Conservation (phyloP, 179 eudicot species). For the Spinacia oleracea region DNA sequence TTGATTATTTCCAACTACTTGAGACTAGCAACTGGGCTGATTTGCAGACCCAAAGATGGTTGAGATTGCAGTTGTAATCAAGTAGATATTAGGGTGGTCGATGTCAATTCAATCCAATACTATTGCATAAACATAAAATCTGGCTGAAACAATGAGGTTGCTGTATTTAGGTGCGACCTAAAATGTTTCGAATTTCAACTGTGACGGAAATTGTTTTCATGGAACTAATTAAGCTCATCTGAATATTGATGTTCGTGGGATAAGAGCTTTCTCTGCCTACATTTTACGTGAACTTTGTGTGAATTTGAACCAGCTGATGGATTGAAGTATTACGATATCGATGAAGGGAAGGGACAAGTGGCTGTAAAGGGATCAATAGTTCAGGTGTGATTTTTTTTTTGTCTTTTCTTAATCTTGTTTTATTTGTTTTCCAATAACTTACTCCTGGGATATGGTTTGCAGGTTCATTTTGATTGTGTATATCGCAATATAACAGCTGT, state of each 20-base stretch:
- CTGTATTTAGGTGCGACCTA: neutral
- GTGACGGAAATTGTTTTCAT: neutral
- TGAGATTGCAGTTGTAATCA: neutral
- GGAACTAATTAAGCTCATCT: neutral
- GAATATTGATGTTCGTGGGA: neutral
- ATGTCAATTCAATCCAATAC: neutral
- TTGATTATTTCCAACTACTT: neutral
- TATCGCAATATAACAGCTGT: slow-evolving; percentile 83
- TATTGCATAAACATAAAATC: neutral
- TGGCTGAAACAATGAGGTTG: neutral
- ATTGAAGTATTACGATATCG: slow-evolving; percentile 76
- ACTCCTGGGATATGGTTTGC: slow-evolving; percentile 10
- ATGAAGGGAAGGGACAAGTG: slow-evolving; percentile 76
- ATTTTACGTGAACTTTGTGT: slow-evolving; percentile 11
- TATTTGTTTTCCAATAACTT: slow-evolving; percentile 11
- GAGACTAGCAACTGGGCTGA: neutral
- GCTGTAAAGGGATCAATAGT: slow-evolving; percentile 87
- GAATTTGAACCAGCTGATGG: slow-evolving; percentile 71
- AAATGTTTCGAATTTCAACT: neutral
- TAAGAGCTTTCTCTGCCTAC: neutral
- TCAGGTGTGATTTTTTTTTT: slow-evolving; percentile 49
- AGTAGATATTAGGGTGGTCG: neutral
- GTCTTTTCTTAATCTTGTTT: neutral
- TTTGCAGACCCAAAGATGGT: neutral
- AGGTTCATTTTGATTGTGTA: slow-evolving; percentile 96